A percentile compares a stretch with the other conserved stretches of the same genome.
Evolutionary conservation across 1,139 yeast genomes (phyloP).

Genomic region (Scheffersomyces segobiensis): DNA sequence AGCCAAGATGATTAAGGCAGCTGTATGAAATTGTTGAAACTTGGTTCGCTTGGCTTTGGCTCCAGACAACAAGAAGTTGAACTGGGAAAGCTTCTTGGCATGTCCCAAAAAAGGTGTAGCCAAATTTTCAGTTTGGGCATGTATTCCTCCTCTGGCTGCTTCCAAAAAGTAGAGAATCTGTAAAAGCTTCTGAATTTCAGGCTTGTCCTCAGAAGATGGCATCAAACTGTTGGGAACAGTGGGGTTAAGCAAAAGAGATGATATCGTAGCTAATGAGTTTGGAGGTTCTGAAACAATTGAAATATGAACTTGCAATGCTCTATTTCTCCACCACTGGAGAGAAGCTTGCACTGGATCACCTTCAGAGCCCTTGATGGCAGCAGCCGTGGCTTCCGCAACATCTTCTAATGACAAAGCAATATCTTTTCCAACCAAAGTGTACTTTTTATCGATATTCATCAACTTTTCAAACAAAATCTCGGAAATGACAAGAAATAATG

Average conservation of each 20-base stretch:
- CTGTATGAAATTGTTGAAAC: slow-evolving; percentile 67
- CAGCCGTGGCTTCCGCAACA: slow-evolving; percentile 18
- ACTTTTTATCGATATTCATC: slow-evolving; percentile 29
- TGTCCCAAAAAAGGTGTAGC: slow-evolving; percentile 50
- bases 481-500: slow-evolving; percentile 51
- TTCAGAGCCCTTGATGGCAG: slow-evolving; percentile 10
- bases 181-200: slow-evolving; percentile 33
- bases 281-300: slow-evolving; percentile 64
- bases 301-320: slow-evolving; percentile 63
- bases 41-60: slow-evolving; percentile 87
- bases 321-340: slow-evolving; percentile 70
- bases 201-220: slow-evolving; percentile 25
- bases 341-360: slow-evolving; percentile 43
- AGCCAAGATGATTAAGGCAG: slow-evolving; percentile 81
- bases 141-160: slow-evolving; percentile 60
- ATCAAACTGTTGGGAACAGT: slow-evolving; percentile 30
- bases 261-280: slow-evolving; percentile 40
- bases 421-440: slow-evolving; percentile 25
- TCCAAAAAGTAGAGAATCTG: slow-evolving; percentile 62
- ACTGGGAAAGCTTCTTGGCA: slow-evolving; percentile 59
- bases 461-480: slow-evolving; percentile 53
- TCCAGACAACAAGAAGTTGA: slow-evolving; percentile 75
- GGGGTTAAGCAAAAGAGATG: slow-evolving; percentile 39
- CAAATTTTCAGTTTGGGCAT: slow-evolving; percentile 60
- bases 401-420: slow-evolving; percentile 20